Percentiles rank a stretch among this genome's conserved stretches.
Conservation (phyloP, 306 rosid genomes). For the Trichosanthes cucumerina region DNA sequence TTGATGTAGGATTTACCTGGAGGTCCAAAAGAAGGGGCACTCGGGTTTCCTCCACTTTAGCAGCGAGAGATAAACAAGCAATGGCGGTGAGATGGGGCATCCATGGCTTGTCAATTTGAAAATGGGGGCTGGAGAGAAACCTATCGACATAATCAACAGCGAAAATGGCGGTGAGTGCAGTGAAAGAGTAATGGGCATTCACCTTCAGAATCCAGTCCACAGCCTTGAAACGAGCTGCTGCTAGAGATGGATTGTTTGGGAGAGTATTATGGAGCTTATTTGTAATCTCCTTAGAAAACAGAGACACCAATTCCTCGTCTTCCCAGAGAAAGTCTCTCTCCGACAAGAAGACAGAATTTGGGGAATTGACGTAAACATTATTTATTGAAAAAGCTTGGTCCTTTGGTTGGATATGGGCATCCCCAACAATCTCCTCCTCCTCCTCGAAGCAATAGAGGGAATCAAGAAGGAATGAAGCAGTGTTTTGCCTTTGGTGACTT, state of each 20-base stretch:
- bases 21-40: slow-evolving; percentile 70
- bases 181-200: slow-evolving; percentile 47
- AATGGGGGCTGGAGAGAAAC: slow-evolving; percentile 36
- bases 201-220: slow-evolving; percentile 73
- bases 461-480: slow-evolving; percentile 34
- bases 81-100: slow-evolving; percentile 76
- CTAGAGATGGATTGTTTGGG: slow-evolving; percentile 15
- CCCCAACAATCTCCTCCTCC: not conserved
- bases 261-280: slow-evolving; percentile 22
- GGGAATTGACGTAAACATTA: slow-evolving; percentile 6
- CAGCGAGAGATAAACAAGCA: slow-evolving; percentile 78
- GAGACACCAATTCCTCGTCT: slow-evolving; percentile 49
- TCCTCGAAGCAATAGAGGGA: slow-evolving; percentile 64
- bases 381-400: slow-evolving; percentile 6
- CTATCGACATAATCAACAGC: slow-evolving; percentile 76
- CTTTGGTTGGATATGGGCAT: slow-evolving; percentile 20
- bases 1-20: slow-evolving; percentile 30
- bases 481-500: slow-evolving; percentile 9
- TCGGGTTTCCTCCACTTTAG: slow-evolving; percentile 78
- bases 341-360: slow-evolving; percentile 18
- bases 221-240: slow-evolving; percentile 39
- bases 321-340: slow-evolving; percentile 68
- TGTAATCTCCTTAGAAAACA: slow-evolving; percentile 38
- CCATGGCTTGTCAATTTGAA: slow-evolving; percentile 71
- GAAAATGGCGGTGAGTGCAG: slow-evolving; percentile 60